These are phyloP conservation scores for Quercus gilva DNA, from an alignment of 306 rosid genomes.

Conservation along the genomic window DNA sequence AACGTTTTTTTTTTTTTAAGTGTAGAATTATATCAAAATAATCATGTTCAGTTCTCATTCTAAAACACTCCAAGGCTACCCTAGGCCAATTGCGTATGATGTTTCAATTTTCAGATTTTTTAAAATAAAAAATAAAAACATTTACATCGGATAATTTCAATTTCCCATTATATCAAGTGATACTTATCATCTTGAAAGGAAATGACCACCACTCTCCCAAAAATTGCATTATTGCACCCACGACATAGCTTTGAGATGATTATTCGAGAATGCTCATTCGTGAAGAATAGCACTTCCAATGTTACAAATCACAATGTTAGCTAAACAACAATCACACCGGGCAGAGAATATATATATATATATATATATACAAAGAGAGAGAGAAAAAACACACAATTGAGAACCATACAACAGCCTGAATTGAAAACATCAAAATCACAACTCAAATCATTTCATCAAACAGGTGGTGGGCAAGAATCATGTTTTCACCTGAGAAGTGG, in stretches of 20 bases:
- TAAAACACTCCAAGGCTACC: neutral
- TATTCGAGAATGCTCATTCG: neutral
- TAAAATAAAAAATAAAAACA: neutral
- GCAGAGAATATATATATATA: no score
- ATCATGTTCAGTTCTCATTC: neutral
- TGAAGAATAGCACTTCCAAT: neutral
- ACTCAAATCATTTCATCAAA: constrained; percentile 18
- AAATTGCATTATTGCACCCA: neutral
- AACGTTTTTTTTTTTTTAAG: neutral
- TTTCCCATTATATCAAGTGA: neutral
- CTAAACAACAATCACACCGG: no score
- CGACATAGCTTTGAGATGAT: neutral
- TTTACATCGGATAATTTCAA: neutral
- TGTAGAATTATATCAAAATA: neutral
- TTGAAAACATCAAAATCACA: neutral
- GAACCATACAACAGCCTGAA: neutral
- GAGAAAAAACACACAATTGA: neutral
- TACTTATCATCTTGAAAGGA: neutral
- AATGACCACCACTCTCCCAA: neutral
- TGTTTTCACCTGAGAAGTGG: constrained; percentile 70
- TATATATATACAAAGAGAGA: neutral
- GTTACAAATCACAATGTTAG: neutral
- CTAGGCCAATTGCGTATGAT: neutral
- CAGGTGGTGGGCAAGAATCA: constrained; percentile 16
- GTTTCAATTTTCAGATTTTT: neutral